Evolutionary conservation across 106 monocot genomes (phyloP), one percentile per base, ranked within the genome.

Genomic region (Platanthera zijinensis): DNA sequence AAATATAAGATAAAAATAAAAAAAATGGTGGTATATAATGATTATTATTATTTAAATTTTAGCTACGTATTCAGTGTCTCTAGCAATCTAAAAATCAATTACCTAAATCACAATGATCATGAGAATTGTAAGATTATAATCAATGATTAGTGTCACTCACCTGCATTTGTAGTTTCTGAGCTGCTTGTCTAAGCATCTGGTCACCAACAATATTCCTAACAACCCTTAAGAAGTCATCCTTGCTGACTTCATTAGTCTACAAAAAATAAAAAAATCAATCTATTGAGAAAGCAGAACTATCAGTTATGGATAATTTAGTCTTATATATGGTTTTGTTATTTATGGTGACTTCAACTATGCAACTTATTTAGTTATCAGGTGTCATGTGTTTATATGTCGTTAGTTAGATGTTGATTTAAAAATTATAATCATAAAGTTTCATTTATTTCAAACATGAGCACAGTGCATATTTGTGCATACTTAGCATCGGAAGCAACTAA

Each of bases 201-300:
- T 96, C 96, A 74, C 96, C 96, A 81, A 96, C 93, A 82, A 93
- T 96, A 71, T 93, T 93, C 80, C 89, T 89, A 67, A 93, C 91
- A 6, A 96, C 93, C 74, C 93, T 85, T 52, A 96, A 80, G 78
- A 96, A 96, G 71, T 96, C 87, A 45, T 90, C 96, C 84, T 87
- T 96, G 81, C 76, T 87, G 61, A 96, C 90, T 83, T 93, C 93
- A 81, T 96, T 96, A 56, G 69, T 84, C 96, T 96, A 66, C n/a
- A 59, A 61, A 59, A 61, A 70, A 72, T 51, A 51, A 72, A 51
- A 51, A 72, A 19, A 47, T 51, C 3, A 47, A 25, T 15, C 10
- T 72, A 51, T 4, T 72, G 21, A 19, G 14, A 71, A 5, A 50
- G 50, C 10, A 51, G 22, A 51, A 12, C 21, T 51, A 66, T 32